Percentiles rank a stretch among this genome's conserved stretches.
These are phyloP conservation scores for Nemania sp. DNA, from an alignment of 2,329 filamentous ascomycete species.

Conservation along the genomic window DNA sequence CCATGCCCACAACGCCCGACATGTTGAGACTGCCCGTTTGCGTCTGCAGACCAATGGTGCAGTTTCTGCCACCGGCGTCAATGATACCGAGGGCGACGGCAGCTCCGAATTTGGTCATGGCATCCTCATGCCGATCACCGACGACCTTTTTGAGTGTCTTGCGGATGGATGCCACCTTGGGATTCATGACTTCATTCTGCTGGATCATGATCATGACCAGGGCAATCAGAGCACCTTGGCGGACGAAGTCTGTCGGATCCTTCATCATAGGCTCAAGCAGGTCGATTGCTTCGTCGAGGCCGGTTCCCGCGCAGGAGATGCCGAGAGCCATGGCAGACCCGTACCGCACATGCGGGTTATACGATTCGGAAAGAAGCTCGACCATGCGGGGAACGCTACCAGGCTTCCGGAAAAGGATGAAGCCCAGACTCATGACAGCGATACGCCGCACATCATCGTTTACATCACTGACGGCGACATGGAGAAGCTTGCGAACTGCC, in stretches of 20 bases:
- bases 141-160: constrained; percentile 95
- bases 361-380: constrained; percentile 94
- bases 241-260: constrained; percentile 96
- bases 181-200: constrained; percentile 98
- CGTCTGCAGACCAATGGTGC: constrained; percentile 95
- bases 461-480: constrained; percentile 96
- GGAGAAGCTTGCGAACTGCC: constrained; percentile 91
- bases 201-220: constrained; percentile 99
- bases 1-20: constrained; percentile 96
- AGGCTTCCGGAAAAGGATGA: constrained; percentile 97
- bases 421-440: constrained; percentile 96
- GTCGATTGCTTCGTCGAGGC: constrained; percentile 93
- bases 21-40: constrained; percentile 99
- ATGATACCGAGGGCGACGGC: constrained; percentile 95
- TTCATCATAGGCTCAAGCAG: constrained; percentile 99
- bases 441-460: constrained; percentile 96
- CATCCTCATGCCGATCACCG: constrained; percentile 93
- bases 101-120: constrained; percentile 98
- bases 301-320: constrained; percentile 96
- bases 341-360: constrained; percentile 97
- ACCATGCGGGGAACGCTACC: constrained; percentile 98
- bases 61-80: constrained; percentile 96
- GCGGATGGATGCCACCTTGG: constrained; percentile 86
- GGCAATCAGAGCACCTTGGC: constrained; percentile 92
- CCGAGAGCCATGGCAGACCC: constrained; percentile 97